Conservation (phyloP, 768 basidiomycete species). For the Sistotremastrum niveocremeum region DNA sequence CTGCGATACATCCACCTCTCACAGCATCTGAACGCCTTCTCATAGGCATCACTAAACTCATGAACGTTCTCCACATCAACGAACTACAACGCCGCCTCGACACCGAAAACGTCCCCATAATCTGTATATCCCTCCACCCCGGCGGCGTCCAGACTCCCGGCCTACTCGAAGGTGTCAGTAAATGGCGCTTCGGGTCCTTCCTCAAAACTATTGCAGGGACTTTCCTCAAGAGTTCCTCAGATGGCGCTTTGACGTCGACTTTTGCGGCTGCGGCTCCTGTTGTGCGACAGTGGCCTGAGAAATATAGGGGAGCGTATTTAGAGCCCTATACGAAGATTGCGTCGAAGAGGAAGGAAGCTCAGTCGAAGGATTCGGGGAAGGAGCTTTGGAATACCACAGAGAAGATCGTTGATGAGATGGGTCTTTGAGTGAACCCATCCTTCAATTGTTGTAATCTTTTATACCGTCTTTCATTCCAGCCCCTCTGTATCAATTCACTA, state of each 20-base stretch:
- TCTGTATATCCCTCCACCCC: slow-evolving; percentile 27
- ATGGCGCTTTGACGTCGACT: slow-evolving; percentile 15
- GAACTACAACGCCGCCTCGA: slow-evolving; percentile 37
- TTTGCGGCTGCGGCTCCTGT: slow-evolving; percentile 19
- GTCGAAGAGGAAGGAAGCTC: slow-evolving; percentile 5
- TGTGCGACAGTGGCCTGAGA: slow-evolving; percentile 10
- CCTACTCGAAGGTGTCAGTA: too few relatives aligned
- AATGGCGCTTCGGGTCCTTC: too few relatives aligned
- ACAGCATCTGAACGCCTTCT: too few relatives aligned
- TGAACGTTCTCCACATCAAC: slow-evolving; percentile 33
- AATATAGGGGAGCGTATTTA: slow-evolving; percentile 19
- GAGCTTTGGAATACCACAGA: slow-evolving; percentile 20
- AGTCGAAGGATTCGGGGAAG: slow-evolving; percentile 12
- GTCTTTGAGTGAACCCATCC: too few relatives aligned
- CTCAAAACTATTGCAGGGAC: too few relatives aligned
- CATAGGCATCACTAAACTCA: slow-evolving; percentile 43
- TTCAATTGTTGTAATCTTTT: too few relatives aligned
- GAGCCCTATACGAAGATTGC: slow-evolving; percentile 13
- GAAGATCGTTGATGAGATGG: slow-evolving; percentile 13
- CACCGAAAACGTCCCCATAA: slow-evolving; percentile 23
- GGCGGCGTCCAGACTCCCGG: slow-evolving; percentile 22
- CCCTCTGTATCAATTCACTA: too few relatives aligned
- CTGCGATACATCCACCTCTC: too few relatives aligned
- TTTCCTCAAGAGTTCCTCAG: slow-evolving; percentile 9
- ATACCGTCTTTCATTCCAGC: too few relatives aligned